Conservation (phyloP, 225 moss, liverwort and hornwort species). For the Asterella californica region DNA sequence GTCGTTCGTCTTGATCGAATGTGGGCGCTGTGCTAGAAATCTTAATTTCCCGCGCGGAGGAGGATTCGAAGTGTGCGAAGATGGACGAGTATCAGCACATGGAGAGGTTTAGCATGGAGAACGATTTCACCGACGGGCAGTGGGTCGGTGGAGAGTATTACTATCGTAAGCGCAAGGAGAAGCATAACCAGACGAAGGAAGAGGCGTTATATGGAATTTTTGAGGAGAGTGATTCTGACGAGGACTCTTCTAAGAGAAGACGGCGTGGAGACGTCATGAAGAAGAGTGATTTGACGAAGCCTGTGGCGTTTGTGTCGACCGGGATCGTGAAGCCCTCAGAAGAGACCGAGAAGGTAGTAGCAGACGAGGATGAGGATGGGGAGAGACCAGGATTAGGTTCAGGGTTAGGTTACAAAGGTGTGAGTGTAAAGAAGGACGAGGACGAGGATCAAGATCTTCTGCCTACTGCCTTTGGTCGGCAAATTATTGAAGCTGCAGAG, state of each 20-base stretch:
- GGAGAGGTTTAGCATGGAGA: conserved; percentile 88
- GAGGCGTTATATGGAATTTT: conserved; percentile 81
- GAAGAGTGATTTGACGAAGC: conserved; percentile 72
- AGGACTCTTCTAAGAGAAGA: conserved; percentile 59
- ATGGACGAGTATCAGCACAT: conserved; percentile 98
- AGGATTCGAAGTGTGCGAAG: neutral
- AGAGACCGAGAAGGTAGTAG: conserved; percentile 51
- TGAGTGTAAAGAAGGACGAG: conserved; percentile 12
- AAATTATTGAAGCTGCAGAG: conserved; percentile 84
- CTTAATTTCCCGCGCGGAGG: neutral
- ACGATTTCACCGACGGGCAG: conserved; percentile 65
- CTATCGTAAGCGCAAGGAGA: conserved; percentile 61
- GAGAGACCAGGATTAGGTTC: conserved; percentile 28
- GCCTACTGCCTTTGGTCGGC: conserved; percentile 87
- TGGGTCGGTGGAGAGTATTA: conserved; percentile 72
- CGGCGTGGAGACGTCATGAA: conserved; percentile 66
- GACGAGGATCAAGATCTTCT: conserved; percentile 62
- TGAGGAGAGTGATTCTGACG: conserved; percentile 74
- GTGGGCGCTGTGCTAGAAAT: neutral
- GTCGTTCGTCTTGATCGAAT: neutral
- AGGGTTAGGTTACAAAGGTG: conserved; percentile 44
- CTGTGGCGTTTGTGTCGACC: conserved; percentile 75
- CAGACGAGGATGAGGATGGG: conserved; percentile 45
- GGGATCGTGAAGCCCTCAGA: conserved; percentile 69
- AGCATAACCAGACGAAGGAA: conserved; percentile 71